Conservation (phyloP, 306 rosid species). For the Fragaria ananassa region DNA sequence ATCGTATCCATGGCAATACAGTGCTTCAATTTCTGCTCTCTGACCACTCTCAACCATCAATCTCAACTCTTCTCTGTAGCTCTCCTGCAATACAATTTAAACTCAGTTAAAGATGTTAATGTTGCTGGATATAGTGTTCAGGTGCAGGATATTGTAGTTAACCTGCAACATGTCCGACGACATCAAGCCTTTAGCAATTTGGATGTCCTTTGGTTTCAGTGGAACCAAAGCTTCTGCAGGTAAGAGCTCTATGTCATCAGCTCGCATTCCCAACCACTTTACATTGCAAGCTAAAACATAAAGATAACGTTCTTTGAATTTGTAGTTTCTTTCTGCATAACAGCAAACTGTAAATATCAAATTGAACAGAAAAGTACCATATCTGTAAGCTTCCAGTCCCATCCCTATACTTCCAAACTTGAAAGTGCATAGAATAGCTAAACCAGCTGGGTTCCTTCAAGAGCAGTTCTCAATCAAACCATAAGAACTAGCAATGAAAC, state of each 20-base stretch:
- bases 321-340: slow-evolving; percentile 10
- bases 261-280: slow-evolving; percentile 80
- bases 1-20: slow-evolving; percentile 68
- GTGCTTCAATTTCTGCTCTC: slow-evolving; percentile 86
- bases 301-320: background rate
- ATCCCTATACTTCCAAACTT: slow-evolving; percentile 83
- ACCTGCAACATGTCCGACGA: slow-evolving; percentile 75
- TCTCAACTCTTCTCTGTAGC: slow-evolving; percentile 64
- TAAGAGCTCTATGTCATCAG: slow-evolving; percentile 55
- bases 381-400: slow-evolving; percentile 91
- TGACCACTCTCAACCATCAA: slow-evolving; percentile 61
- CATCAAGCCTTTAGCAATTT: slow-evolving; percentile 76
- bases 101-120: background rate
- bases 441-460: slow-evolving; percentile 94
- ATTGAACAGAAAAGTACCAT: slow-evolving; percentile 44
- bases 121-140: background rate
- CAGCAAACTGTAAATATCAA: background rate
- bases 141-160: background rate
- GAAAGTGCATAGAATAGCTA: slow-evolving; percentile 83
- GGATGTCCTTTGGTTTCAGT: slow-evolving; percentile 65
- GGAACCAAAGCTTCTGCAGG: slow-evolving; percentile 62
- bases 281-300: slow-evolving; percentile 71
- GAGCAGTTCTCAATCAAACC: background rate
- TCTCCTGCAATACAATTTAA: slow-evolving; percentile 51
- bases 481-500: background rate